These are phyloP conservation scores for Pyrrhoderma noxium DNA, from an alignment of 1,284 basidiomycete genomes.

Conservation along the genomic window DNA sequence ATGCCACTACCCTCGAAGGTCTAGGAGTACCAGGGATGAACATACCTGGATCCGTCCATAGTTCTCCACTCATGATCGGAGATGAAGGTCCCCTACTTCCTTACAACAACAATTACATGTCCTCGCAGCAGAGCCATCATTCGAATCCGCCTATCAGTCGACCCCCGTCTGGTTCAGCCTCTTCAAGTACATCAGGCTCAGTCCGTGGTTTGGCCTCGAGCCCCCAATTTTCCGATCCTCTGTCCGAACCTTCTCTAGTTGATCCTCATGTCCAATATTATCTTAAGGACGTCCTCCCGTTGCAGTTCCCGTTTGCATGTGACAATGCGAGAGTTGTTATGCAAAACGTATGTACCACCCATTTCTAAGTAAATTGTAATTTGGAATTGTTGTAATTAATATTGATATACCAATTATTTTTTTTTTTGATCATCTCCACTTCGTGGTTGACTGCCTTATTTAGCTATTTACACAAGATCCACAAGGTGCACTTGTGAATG, in stretches of 20 bases:
- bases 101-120: not conserved
- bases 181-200: not conserved
- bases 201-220: not conserved
- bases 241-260: conserved; percentile 14
- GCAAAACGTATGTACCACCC: conserved; percentile 19
- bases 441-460: not conserved
- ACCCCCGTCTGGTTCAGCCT: not conserved
- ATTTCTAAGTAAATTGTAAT: conserved; percentile 3
- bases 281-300: conserved; percentile 26
- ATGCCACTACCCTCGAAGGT: too few species aligned
- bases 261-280: conserved; percentile 25
- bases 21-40: too few species aligned
- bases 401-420: not conserved
- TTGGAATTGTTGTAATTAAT: conserved; percentile 5
- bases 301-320: conserved; percentile 25
- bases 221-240: conserved; percentile 1
- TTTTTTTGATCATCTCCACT: not conserved
- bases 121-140: not conserved
- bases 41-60: not conserved
- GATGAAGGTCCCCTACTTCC: conserved; percentile 10
- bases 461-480: conserved; percentile 39
- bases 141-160: not conserved
- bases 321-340: conserved; percentile 17
- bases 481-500: conserved; percentile 58
- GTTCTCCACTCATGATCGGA: conserved; percentile 9